A percentile compares a stretch with the other conserved stretches of the same genome.
Conservation (phyloP, 2,329 filamentous ascomycete genomes). For the Colletotrichum aenigma region DNA sequence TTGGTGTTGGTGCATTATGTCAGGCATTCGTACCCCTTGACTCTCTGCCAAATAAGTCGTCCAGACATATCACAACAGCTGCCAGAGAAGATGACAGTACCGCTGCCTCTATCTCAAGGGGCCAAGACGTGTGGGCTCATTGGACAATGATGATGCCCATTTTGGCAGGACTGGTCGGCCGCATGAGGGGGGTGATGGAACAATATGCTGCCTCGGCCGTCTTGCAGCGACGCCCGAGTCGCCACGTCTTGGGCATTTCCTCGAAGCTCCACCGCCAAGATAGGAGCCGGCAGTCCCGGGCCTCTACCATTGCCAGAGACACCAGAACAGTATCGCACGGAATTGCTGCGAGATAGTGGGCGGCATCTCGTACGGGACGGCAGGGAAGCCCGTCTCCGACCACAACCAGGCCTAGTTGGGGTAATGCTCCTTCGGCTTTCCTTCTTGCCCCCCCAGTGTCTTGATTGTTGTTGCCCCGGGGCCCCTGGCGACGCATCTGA, state of each 20-base stretch:
- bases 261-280: background rate
- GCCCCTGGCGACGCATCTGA: background rate
- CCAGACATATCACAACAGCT: background rate
- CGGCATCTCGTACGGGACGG: background rate
- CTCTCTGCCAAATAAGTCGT: background rate
- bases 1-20: background rate
- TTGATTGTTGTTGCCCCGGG: background rate
- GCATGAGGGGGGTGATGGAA: background rate
- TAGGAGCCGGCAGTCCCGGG: background rate
- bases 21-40: background rate
- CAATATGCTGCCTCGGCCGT: background rate
- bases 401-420: background rate
- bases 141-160: background rate
- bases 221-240: background rate
- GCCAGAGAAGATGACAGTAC: background rate
- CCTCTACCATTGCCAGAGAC: background rate
- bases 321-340: background rate
- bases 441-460: background rate
- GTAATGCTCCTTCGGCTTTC: background rate
- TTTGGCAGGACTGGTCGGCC: background rate
- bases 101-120: background rate
- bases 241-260: conserved; percentile 1
- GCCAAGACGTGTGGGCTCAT: background rate
- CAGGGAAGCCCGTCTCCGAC: background rate
- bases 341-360: background rate